Base-by-base conservation (phyloP, 164 flowering plant species). In the Magnolia kwangsiensis region DNA sequence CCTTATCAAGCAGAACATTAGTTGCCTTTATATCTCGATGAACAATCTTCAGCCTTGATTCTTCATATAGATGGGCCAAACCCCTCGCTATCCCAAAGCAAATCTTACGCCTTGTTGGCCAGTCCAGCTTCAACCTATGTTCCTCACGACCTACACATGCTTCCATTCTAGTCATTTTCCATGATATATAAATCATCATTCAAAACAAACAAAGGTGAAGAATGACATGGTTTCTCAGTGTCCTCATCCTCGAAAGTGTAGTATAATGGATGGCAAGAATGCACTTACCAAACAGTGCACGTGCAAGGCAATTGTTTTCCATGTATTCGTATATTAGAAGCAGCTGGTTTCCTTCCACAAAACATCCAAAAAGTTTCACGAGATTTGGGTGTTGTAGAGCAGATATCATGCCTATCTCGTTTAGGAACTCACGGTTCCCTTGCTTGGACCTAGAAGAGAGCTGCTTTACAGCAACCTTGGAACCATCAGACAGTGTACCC, bases 11-110 rank as follows among this genome's bases (percentile, higher is more conserved):
- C 13, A 90, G 81, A 18, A 90, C 84, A 80, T 90, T 90, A 6
- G 90, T 85, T 27, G 84, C 88, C 78, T 90, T 90, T 71, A 90
- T 90, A 82, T 90, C 94, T 81, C 92, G 79, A 73, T 90, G 94
- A 73, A 90, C 91, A 78, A 90, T 89, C 76, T 87, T 90, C 23
- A 90, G 79, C 27, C 77, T 81, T 29, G 94, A 89, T 79, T 90
- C 94, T 80, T 90, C 92, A 72, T 90, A 92, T 58, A 90, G 91
- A 80, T 77, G 87, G 24, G 87, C 85, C 29, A 90, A 76, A 63
- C 91, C 94, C 77, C 75, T 88, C 4, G 94, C 92, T 37, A 90
- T 84, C 50, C 91, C 94, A 8, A 81, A 19, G 71, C 90, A 87
- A 67, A 90, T 88, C 74, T 80, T 87, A 2, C 31, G 82, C 77